Evolutionary conservation across 164 flowering plant species (phyloP), one percentile per base, ranked within the genome.

Genomic region (Cinnamomum micranthum): DNA sequence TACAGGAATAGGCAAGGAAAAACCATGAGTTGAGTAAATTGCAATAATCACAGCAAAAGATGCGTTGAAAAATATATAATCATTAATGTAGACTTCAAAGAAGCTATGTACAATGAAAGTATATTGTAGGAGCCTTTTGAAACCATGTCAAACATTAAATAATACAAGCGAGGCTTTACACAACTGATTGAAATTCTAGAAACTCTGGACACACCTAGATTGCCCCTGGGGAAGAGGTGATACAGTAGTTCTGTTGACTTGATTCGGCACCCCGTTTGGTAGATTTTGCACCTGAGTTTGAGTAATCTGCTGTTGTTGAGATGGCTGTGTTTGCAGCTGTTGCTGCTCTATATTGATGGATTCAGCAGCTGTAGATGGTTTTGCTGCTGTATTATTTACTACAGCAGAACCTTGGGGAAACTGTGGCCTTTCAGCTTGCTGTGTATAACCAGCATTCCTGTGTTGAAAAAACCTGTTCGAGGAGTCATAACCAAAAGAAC

Each of bases 171-270:
- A 17, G 68, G 68, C 72, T 78, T 79, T 78, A 80, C 85, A 83
- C 58, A 80, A 77, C 84, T 85, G 78, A 74, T 22, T 67, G 78
- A 80, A 85, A 78, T 87, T 82, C 84, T 84, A 81, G 80, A 76
- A 78, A 84, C 93, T 89, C 93, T 81, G 85, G 86, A 96, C 99
- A 86, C 85, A 96, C 99, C 99, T 92, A 91, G 97, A 87, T 82
- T 87, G 81, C 85, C 99, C 99, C 82, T 86, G 98, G 78, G 97
- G 97, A 72, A 92, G 89, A 22, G 91, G 86, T 33, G 79, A 77
- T 50, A 91, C 87, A 76, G 65, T 24, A 60, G 85, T 78, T 85
- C 84, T 91, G 87, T 77, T 88, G 58, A 83, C 75, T 80, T 87
- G 97, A 85, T 86, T 91, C 14, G 86, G 82, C 76, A 74, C 78